phyloP scores from a whole-genome alignment of 2,329 filamentous ascomycete genomes.

The Monilinia laxa region DNA sequence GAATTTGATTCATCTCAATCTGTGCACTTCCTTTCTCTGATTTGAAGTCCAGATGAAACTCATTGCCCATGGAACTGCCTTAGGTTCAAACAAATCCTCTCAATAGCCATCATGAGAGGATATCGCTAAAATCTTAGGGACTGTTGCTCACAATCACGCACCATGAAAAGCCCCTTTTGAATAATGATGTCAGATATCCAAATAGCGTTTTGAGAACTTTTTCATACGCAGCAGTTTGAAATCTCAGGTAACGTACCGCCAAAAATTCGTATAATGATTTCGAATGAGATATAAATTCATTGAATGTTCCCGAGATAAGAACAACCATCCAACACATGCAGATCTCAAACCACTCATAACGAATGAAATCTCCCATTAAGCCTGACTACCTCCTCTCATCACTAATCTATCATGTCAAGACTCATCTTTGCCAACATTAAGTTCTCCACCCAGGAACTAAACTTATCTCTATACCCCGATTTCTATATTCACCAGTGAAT shows the following conservation, averaged over 20 bases:
- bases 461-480: too few relatives aligned
- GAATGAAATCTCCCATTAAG: too few relatives aligned
- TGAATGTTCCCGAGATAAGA: too few relatives aligned
- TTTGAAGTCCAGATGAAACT: not conserved
- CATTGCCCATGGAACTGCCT: constrained; percentile 1
- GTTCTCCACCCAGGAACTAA: too few relatives aligned
- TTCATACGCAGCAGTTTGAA: too few relatives aligned
- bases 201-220: not conserved
- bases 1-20: constrained; percentile 5
- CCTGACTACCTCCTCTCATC: too few relatives aligned
- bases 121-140: not conserved
- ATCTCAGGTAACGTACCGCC: not conserved
- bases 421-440: too few relatives aligned
- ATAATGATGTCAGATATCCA: not conserved
- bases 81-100: not conserved
- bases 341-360: too few relatives aligned
- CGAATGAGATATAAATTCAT: too few relatives aligned
- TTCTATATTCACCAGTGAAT: too few relatives aligned
- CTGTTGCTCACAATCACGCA: constrained; percentile 1
- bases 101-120: not conserved
- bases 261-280: not conserved
- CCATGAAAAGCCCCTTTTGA: not conserved
- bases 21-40: not conserved
- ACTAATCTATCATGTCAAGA: too few relatives aligned
- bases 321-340: too few relatives aligned